These are phyloP conservation scores for Eragrostis nindensis DNA, from an alignment of 176 grass and related monocot species.

Conservation along the genomic window DNA sequence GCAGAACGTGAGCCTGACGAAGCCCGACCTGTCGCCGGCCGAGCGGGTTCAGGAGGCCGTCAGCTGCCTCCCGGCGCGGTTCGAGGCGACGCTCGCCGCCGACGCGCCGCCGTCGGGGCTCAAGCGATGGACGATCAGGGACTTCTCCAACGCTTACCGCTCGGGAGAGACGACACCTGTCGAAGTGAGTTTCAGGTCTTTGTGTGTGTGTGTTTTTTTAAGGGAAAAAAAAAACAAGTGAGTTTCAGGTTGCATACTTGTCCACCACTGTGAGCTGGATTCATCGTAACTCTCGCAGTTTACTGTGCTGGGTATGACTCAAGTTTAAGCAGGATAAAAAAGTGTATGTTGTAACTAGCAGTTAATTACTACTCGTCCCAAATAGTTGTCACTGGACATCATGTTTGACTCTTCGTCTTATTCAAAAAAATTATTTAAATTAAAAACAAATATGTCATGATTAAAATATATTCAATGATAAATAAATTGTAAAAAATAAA, in stretches of 20 bases:
- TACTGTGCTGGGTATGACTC: not conserved
- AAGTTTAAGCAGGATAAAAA: too few species aligned
- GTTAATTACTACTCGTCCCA: too few species aligned
- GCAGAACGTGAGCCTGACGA: slow-evolving; percentile 66
- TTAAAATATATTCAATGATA: too few species aligned
- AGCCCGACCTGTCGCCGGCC: slow-evolving; percentile 58
- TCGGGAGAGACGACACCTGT: slow-evolving; percentile 79
- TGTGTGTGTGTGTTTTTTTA: too few species aligned
- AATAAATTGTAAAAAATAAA: too few species aligned
- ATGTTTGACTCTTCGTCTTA: too few species aligned
- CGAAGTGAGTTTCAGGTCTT: slow-evolving; percentile 43
- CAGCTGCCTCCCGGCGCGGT: slow-evolving; percentile 59
- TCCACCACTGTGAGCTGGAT: too few species aligned
- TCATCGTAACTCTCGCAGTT: too few species aligned
- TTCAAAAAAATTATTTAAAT: too few species aligned
- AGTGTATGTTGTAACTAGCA: not conserved
- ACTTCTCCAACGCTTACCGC: slow-evolving; percentile 70
- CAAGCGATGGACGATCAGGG: slow-evolving; percentile 74
- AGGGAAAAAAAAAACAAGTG: not conserved
- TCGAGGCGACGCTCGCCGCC: slow-evolving; percentile 39
- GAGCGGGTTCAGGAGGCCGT: slow-evolving; percentile 69
- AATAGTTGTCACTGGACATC: too few species aligned
- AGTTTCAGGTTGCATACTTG: not conserved
- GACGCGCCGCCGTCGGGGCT: slow-evolving; percentile 16
- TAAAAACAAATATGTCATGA: too few species aligned